phyloP scores from a whole-genome alignment of 495 filamentous ascomycete genomes.

The Lepidopterella palustris region DNA sequence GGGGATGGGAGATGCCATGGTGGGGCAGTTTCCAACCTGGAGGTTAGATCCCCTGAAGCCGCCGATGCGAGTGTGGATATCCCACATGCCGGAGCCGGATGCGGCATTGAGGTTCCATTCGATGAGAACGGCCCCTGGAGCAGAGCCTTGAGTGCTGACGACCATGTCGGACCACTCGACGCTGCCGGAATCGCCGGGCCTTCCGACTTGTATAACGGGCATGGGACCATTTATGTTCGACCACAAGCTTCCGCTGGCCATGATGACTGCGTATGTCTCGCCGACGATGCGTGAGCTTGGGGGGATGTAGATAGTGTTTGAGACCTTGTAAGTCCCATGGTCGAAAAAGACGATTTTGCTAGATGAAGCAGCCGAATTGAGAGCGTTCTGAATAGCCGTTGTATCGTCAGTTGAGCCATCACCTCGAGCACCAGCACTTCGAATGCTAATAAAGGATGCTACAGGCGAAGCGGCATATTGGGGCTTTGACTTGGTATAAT shows the following conservation, averaged over 20 bases:
- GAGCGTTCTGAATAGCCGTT: conserved; percentile 60
- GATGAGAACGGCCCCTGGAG: conserved; percentile 81
- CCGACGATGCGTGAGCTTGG: conserved; percentile 76
- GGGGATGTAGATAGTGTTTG: conserved; percentile 76
- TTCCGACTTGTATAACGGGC: conserved; percentile 70
- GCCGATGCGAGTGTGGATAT: conserved; percentile 82
- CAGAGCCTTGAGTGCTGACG: conserved; percentile 68
- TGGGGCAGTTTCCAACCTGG: conserved; percentile 46
- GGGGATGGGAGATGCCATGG: not conserved
- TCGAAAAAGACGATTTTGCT: conserved; percentile 82
- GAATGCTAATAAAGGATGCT: conserved; percentile 66
- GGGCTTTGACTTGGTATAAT: conserved; percentile 64
- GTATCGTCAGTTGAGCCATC: conserved; percentile 67
- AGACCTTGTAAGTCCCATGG: conserved; percentile 81
- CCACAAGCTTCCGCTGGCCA: conserved; percentile 63
- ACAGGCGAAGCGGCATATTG: conserved; percentile 60
- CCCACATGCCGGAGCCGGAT: conserved; percentile 80
- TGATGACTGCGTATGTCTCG: conserved; percentile 83
- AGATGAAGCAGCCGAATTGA: conserved; percentile 50
- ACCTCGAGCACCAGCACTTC: conserved; percentile 69
- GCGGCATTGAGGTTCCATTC: conserved; percentile 78
- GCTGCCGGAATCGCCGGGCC: conserved; percentile 66
- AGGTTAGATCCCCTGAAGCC: conserved; percentile 75
- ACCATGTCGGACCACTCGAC: conserved; percentile 83
- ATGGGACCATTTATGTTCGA: conserved; percentile 61